Conservation (phyloP, 2,329 filamentous ascomycete genomes). For the Penicillium verrucosum region DNA sequence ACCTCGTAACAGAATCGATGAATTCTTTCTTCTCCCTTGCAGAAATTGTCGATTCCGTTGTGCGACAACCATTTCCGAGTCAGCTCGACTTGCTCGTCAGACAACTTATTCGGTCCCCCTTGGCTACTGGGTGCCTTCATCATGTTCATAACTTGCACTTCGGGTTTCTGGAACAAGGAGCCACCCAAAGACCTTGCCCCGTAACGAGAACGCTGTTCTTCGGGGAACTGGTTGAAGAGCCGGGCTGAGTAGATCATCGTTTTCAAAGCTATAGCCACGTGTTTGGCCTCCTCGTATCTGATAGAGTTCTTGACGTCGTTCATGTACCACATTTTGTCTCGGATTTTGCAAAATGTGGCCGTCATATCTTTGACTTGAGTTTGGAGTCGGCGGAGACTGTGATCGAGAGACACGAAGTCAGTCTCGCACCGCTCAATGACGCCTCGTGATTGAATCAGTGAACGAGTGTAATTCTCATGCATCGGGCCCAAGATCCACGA, state of each 20-base stretch:
- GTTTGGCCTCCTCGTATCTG: constrained; percentile 79
- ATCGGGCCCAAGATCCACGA: constrained; percentile 68
- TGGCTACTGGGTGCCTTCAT: constrained; percentile 78
- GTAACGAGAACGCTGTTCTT: constrained; percentile 39
- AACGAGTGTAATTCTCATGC: constrained; percentile 55
- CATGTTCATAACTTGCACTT: constrained; percentile 81
- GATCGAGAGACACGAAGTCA: constrained; percentile 73
- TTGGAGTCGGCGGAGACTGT: constrained; percentile 75
- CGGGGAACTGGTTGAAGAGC: constrained; percentile 24
- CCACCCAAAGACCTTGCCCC: constrained; percentile 49
- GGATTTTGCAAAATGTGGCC: constrained; percentile 67
- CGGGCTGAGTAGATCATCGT: constrained; percentile 68
- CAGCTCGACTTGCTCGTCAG: constrained; percentile 89
- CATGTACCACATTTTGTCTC: constrained; percentile 99
- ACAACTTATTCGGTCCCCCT: constrained; percentile 89
- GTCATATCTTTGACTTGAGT: constrained; percentile 71
- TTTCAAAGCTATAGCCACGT: constrained; percentile 82
- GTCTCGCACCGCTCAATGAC: constrained; percentile 38
- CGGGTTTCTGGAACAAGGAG: constrained; percentile 71
- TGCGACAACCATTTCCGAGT: constrained; percentile 79
- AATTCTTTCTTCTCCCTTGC: constrained; percentile 88
- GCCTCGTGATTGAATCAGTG: constrained; percentile 30
- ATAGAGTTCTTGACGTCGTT: constrained; percentile 89
- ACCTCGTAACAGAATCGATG: constrained; percentile 91
- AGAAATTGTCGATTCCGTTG: constrained; percentile 85